A percentile compares a stretch with the other conserved stretches of the same genome.
Evolutionary conservation across 192 early-diverging fungal species (phyloP).

Genomic region (Coemansia sp.): DNA sequence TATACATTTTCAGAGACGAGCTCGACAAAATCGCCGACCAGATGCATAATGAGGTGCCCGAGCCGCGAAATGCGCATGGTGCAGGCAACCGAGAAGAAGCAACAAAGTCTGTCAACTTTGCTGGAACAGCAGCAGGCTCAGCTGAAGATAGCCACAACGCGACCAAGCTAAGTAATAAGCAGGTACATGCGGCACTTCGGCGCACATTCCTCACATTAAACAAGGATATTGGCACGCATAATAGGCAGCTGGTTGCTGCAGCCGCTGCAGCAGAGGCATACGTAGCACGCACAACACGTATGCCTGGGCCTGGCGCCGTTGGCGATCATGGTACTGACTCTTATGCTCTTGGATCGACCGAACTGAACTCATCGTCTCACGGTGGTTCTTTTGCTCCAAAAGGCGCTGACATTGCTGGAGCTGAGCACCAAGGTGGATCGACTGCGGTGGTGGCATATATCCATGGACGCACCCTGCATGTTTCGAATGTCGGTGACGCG

Average conservation of each 20-base stretch:
- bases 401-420: conserved; percentile 16
- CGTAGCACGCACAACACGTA: conserved; percentile 31
- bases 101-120: conserved; percentile 50
- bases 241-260: conserved; percentile 48
- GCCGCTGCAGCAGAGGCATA: conserved; percentile 46
- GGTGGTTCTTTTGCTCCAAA: conserved; percentile 29
- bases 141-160: conserved; percentile 13
- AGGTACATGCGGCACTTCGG: conserved; percentile 66
- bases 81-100: conserved; percentile 6
- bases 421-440: conserved; percentile 65
- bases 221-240: conserved; percentile 69
- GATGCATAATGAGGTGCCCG: conserved; percentile 32
- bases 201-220: conserved; percentile 83
- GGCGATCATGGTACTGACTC: conserved; percentile 14
- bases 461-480: conserved; percentile 72
- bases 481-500: conserved; percentile 85
- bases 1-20: conserved; percentile 68
- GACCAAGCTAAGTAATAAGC: conserved; percentile 34
- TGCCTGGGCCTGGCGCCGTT: conserved; percentile 1
- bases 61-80: conserved; percentile 6
- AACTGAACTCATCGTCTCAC: conserved; percentile 27
- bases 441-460: conserved; percentile 82
- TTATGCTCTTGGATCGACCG: conserved; percentile 13
- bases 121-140: conserved; percentile 2
- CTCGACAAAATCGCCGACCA: conserved; percentile 65